These are phyloP conservation scores for Excoecaria cochinchinensis DNA, from an alignment of 345 rosid species.

Conservation along the genomic window DNA sequence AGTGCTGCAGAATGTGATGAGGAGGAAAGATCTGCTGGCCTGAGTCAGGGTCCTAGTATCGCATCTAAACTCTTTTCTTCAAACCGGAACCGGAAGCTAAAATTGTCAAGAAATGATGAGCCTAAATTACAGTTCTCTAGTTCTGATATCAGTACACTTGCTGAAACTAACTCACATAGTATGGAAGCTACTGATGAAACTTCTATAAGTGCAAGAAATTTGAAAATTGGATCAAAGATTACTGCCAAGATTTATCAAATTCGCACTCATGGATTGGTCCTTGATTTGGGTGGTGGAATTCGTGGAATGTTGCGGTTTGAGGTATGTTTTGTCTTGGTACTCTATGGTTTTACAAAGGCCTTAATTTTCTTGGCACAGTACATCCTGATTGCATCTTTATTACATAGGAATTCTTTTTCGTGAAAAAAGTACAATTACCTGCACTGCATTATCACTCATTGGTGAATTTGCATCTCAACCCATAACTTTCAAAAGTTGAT, in stretches of 20 bases:
- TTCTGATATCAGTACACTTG: constrained; percentile 15
- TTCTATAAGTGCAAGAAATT: constrained; percentile 36
- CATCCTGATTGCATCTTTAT: neutral
- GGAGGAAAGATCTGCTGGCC: constrained; percentile 50
- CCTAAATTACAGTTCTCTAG: constrained; percentile 20
- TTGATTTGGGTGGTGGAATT: constrained; percentile 85
- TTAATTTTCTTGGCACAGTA: neutral
- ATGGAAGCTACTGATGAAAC: constrained; percentile 22
- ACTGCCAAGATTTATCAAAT: constrained; percentile 63
- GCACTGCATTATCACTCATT: neutral
- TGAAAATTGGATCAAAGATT: constrained; percentile 69
- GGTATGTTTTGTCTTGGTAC: constrained; percentile 37
- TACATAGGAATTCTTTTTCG: neutral
- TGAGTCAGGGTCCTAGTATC: constrained; percentile 33
- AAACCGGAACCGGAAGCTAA: constrained; percentile 25
- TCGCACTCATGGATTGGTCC: constrained; percentile 76
- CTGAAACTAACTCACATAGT: constrained; percentile 14
- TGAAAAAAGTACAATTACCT: neutral
- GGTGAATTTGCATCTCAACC: neutral
- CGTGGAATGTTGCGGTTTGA: constrained; percentile 86
- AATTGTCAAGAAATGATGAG: constrained; percentile 22
- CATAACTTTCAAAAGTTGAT: neutral
- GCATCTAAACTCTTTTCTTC: constrained; percentile 30
- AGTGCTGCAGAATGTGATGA: constrained; percentile 86
- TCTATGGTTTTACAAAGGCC: neutral